These are phyloP conservation scores for Chaetomium fimeti DNA, from an alignment of 495 filamentous ascomycete genomes.

Conservation along the genomic window DNA sequence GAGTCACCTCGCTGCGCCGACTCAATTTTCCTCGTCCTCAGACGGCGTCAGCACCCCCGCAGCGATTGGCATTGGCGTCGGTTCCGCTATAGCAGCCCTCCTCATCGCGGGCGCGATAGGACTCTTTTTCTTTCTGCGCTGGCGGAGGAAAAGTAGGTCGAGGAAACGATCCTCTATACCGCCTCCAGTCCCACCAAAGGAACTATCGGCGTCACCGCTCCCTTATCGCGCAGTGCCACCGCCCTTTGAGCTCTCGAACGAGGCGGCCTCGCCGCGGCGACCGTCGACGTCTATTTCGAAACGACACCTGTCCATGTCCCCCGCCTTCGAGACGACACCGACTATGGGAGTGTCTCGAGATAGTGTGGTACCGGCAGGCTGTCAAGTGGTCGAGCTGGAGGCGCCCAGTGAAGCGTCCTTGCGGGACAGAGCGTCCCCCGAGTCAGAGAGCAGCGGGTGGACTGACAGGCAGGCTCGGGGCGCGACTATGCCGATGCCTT, in stretches of 20 bases:
- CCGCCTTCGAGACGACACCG: conserved; percentile 1
- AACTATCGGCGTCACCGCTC: conserved; percentile 9
- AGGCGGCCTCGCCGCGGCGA: conserved; percentile 13
- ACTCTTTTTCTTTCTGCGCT: conserved; percentile 28
- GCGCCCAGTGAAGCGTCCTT: conserved; percentile 21
- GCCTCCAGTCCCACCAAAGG: conserved; percentile 34
- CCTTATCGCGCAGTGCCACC: conserved; percentile 17
- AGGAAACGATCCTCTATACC: background rate
- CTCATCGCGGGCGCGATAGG: conserved; percentile 21
- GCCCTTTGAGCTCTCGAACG: conserved; percentile 27
- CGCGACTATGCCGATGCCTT: conserved; percentile 18
- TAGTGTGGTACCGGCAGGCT: conserved; percentile 9
- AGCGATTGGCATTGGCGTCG: conserved; percentile 34
- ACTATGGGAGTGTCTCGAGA: background rate
- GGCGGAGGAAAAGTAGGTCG: conserved; percentile 17
- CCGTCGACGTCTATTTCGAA: conserved; percentile 1
- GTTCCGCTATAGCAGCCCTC: conserved; percentile 28
- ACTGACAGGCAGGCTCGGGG: conserved; percentile 20
- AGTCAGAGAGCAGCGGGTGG: conserved; percentile 20
- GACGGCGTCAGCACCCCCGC: conserved; percentile 29
- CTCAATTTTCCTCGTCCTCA: conserved; percentile 1
- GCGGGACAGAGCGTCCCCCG: conserved; percentile 16
- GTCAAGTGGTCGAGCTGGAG: conserved; percentile 24
- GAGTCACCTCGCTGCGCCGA: conserved; percentile 5
- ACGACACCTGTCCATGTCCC: conserved; percentile 12